Evolutionary conservation across 108 stramenopile genomes (phyloP), one percentile per base, ranked within the genome.

Genomic region (Cyclotella sp.): DNA sequence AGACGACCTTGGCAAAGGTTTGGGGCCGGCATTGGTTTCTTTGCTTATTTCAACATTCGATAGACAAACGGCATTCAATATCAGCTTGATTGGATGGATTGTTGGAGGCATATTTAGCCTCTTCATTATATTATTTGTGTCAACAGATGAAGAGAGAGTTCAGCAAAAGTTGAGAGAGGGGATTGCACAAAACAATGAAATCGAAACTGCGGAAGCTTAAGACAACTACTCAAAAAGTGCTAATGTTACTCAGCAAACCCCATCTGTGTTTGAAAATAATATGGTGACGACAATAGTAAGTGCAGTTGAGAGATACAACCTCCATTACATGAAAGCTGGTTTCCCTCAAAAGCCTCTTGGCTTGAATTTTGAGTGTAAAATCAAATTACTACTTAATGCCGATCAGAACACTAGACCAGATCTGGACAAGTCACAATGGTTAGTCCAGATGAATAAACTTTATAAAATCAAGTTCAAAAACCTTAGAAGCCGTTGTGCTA

Each of bases 1-100:
- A n/a, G 88, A 88, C 60, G 88, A 88, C 49, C 72, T 88, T 26
- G 88, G 88, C 3, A 88, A 88, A 43, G 88, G 88, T 15, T 62
- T 84, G 21, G 88, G 88, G 1, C 88, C 88, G 43, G 74, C 73
- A 7, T 63, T 84, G 59, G 71, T 84, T 24, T 84, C 86, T 14
- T 28, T 73, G 26, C 68, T 87, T 6, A 83, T 87, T 26, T 45
- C 68, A 13, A 68, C 83, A 41, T 77, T 81, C n/a, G 79, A 76
- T 54, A 64, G 86, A 19, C 74, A 67, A 72, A 63, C 75, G 29
- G 85, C 85, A 21, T 81, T 87, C 22, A 84, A 77, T 27, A 73
- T 84, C 15, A 77, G 79, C 43, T 43, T 87, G 29, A 45, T 87
- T 29, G 86, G 86, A 3, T 87, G 86, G 82, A 63, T 84, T 18